phyloP scores from a whole-genome alignment of 768 basidiomycete species.

The Hypholoma sublateritium region DNA sequence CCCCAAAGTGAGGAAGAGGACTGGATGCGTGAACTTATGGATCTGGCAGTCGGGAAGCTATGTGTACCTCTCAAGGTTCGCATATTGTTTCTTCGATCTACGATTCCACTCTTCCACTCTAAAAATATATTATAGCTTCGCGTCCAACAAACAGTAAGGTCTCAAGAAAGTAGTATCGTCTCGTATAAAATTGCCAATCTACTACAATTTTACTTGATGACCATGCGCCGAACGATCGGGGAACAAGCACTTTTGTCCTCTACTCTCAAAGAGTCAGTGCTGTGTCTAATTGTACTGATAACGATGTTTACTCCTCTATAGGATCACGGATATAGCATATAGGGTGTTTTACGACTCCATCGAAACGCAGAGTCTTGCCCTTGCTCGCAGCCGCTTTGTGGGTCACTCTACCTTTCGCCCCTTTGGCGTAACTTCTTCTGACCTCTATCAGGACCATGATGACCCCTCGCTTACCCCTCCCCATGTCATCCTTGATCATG shows the following conservation, averaged over 20 bases:
- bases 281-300: not conserved
- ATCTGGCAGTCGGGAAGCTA: constrained; percentile 78
- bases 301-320: constrained; percentile 25
- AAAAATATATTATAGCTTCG: constrained; percentile 53
- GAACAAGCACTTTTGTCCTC: constrained; percentile 73
- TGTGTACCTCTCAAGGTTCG: constrained; percentile 86
- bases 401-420: constrained; percentile 19
- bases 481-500: constrained; percentile 75
- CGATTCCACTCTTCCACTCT: too few species aligned
- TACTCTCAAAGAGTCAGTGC: constrained; percentile 75
- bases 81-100: not conserved
- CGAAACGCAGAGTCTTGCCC: constrained; percentile 75
- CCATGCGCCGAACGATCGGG: constrained; percentile 92
- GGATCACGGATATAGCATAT: constrained; percentile 80
- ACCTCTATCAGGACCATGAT: constrained; percentile 57
- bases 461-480: constrained; percentile 77
- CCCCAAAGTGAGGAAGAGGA: constrained; percentile 65
- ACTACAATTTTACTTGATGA: constrained; percentile 91
- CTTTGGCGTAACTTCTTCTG: too few species aligned
- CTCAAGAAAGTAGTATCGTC: constrained; percentile 90
- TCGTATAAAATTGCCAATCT: constrained; percentile 93
- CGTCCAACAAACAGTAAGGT: constrained; percentile 90
- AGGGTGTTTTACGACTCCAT: constrained; percentile 88
- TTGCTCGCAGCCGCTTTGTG: constrained; percentile 55
- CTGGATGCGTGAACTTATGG: constrained; percentile 79